Base-by-base conservation (phyloP, 2,329 filamentous ascomycete species). In the Ophiocordyceps camponoti-saundersi region DNA sequence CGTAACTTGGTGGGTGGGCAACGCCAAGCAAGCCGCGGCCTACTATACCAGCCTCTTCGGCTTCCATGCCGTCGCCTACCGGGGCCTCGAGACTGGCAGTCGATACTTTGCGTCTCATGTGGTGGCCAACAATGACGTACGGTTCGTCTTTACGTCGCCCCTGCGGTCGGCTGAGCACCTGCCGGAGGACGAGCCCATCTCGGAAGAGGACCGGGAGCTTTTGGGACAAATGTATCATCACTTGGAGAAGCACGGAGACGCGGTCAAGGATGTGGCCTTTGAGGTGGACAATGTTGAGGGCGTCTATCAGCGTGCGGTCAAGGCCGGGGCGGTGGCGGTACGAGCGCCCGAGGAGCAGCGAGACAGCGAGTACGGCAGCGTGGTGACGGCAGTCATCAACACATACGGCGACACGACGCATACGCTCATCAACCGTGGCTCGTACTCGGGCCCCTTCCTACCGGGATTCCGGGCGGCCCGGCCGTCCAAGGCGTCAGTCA, bases 381-480 rank as follows among this genome's bases (percentile, higher is more conserved):
- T 94, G 46, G 74, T 75, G 48, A 77, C 80, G 21, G 90, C 88
- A 36, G 82, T 85, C 11, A 90, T 96, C 60, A 76, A 78, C 64
- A 95, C 90, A 6, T 96, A 95, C 60, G 90, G 90, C 54, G 86
- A 96, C 66, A 95, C 90, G 13, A 95, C 87, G 1, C 90, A 96
- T 66, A 95, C 90, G 0, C 76, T 96, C 48, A 80, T 96, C 62
- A 79, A 85, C 55, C 79, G 86, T 42, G 62, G 64, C 44, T 62
- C 68, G 41, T 95, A 95, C 65, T 65, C 62, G 0, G 89, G 89
- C 0, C 62, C 72, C 20, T 96, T 96, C 68, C 71, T 95, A 44
- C 90, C 90, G 0, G 87, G 87, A 10, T 96, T 83, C 69, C 77
- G 79, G 42, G 63, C 74, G 7, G 74, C 72, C 40, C 66, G 61